Percentiles rank a stretch among this genome's conserved stretches.
phyloP scores from a whole-genome alignment of 805 yeast species.

The Starmerella stellata region DNA sequence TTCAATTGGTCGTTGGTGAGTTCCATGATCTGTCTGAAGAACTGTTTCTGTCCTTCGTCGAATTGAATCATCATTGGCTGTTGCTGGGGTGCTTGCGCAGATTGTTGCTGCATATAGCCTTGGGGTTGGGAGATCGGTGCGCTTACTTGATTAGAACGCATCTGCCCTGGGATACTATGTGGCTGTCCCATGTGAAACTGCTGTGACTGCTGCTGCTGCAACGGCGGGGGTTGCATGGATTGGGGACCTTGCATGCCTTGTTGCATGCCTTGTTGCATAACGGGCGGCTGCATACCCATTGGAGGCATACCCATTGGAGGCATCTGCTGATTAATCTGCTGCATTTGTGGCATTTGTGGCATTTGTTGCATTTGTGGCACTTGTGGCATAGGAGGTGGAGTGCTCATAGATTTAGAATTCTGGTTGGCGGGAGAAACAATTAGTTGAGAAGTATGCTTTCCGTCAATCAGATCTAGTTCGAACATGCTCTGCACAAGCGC shows the following conservation, averaged over 20 bases:
- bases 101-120: background rate
- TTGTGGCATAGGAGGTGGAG: slow-evolving; percentile 1
- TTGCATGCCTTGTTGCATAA: no score
- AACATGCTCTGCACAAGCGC: slow-evolving; percentile 62
- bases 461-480: slow-evolving; percentile 24
- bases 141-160: background rate
- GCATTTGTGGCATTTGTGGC: no score
- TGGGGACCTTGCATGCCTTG: no score
- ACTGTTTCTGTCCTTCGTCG: slow-evolving; percentile 29
- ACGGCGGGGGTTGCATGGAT: no score
- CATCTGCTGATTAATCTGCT: no score
- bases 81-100: background rate
- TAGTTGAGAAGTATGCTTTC: slow-evolving; percentile 14
- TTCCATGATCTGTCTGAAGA: slow-evolving; percentile 35
- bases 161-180: no score
- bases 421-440: no score
- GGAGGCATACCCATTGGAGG: background rate
- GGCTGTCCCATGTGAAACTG: no score
- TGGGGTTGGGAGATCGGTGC: background rate
- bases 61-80: background rate
- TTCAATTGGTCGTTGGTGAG: slow-evolving; percentile 35
- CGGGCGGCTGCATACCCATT: no score
- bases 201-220: no score
- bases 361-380: no score
- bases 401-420: slow-evolving; percentile 1